Conservation (phyloP, 1,284 basidiomycete genomes). For the Ganoderma multipileum region DNA sequence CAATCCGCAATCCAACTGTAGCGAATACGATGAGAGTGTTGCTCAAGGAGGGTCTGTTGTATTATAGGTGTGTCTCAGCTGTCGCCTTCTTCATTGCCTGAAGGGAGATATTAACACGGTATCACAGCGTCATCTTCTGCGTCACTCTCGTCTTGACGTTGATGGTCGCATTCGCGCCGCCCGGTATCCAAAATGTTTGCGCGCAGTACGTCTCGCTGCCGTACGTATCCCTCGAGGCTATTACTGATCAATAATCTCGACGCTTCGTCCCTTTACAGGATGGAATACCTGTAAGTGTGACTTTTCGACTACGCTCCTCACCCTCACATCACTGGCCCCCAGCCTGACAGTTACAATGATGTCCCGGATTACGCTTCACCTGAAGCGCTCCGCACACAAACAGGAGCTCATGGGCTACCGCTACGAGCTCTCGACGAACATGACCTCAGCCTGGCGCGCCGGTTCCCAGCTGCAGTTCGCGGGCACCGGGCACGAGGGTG, state of each 20-base stretch:
- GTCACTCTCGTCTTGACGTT: constrained; percentile 58
- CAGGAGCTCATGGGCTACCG: neutral
- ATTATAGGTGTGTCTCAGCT: constrained; percentile 51
- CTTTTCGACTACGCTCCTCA: too few species aligned
- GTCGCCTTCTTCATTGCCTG: too few species aligned
- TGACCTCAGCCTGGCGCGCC: neutral
- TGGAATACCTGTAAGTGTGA: constrained; percentile 54
- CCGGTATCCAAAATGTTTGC: constrained; percentile 56
- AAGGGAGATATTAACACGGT: neutral
- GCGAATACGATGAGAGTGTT: constrained; percentile 52
- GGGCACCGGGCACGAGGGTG: neutral
- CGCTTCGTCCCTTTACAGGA: constrained; percentile 38
- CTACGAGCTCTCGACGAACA: constrained; percentile 2
- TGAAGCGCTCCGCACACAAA: constrained; percentile 33
- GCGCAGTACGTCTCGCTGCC: constrained; percentile 52
- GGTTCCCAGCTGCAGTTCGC: constrained; percentile 4
- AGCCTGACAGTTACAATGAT: constrained; percentile 54
- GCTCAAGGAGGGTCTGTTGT: constrained; percentile 60
- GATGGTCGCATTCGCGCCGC: constrained; percentile 54
- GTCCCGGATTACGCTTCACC: constrained; percentile 57
- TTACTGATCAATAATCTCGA: neutral
- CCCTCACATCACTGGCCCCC: neutral
- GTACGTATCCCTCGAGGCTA: too few species aligned
- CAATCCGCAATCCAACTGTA: constrained; percentile 46
- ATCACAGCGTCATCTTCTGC: constrained; percentile 55